phyloP scores from a whole-genome alignment of 73 alveolate genomes.

The Uronychia binucleata region DNA sequence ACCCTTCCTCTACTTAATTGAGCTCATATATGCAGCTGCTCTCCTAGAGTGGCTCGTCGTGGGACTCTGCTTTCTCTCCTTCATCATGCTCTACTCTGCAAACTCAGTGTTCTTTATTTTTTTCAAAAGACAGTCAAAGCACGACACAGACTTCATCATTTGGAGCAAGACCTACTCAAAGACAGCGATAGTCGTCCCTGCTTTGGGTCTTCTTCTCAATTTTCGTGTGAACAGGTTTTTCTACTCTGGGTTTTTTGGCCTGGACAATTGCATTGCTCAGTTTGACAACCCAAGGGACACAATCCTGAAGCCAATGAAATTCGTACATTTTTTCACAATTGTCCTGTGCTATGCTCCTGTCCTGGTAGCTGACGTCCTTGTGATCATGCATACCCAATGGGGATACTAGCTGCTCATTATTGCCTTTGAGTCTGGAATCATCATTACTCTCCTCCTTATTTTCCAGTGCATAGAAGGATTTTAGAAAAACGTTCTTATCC shows the following conservation, averaged over 20 bases:
- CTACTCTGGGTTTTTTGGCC: constrained; percentile 66
- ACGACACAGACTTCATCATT: constrained; percentile 25
- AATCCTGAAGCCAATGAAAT: constrained; percentile 42
- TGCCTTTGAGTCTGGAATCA: background rate
- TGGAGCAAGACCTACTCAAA: constrained; percentile 33
- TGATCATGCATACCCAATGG: constrained; percentile 4
- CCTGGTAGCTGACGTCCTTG: constrained; percentile 26
- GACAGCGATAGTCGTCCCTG: constrained; percentile 38
- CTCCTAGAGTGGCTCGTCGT: constrained; percentile 19
- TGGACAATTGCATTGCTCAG: constrained; percentile 45
- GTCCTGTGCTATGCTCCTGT: constrained; percentile 43
- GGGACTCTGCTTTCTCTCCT: constrained; percentile 24
- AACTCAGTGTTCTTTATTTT: constrained; percentile 35
- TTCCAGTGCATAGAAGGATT: constrained; percentile 25
- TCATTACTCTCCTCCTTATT: constrained; percentile 24
- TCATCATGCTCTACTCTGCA: constrained; percentile 13
- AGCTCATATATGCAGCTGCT: constrained; percentile 29
- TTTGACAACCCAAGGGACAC: constrained; percentile 31
- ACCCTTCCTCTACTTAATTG: constrained; percentile 21
- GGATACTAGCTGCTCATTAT: constrained; percentile 1
- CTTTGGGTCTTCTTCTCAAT: constrained; percentile 23
- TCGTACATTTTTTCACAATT: constrained; percentile 35
- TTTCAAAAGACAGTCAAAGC: constrained; percentile 25
- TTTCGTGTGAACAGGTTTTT: constrained; percentile 36
- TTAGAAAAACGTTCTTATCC: background rate